Base-by-base conservation (phyloP, 768 basidiomycete species). In the Plicaturopsis crispa region DNA sequence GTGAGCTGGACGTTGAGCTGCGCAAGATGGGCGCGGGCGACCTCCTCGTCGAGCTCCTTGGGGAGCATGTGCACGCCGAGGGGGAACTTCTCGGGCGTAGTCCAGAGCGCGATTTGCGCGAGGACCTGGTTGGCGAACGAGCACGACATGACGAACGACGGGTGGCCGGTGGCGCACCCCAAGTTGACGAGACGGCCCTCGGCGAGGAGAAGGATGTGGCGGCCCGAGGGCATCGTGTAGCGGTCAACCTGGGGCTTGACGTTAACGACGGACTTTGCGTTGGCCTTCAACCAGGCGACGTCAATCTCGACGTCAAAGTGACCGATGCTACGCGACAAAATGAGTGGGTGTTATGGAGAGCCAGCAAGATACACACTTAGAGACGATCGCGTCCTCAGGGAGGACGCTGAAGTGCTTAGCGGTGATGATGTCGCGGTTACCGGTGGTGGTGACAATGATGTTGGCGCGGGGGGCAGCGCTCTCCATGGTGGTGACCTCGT, bases 141-240 rank as follows among this genome's bases (percentile, higher is more conserved):
- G 74, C 93, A 98, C 13, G 94, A 98, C 96, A 99, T 99, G 68
- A 99, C 96, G 66, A 93, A 97, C 31, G 94, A 98, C 24, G 96
- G 94, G 66, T 99, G 94, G 41, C 94, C 94, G 50, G 94, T 98
- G 28, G 91, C 94, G 63, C 54, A 87, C 80, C 94, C 94, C 57
- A 99, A 73, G 78, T 99, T 99, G 57, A 99, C 94, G 47, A 99
- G 87, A 69, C 96, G 94, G 42, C 96, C 96, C 57, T 98, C 92
- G 24, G 96, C 96, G 45, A 99, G 87, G 36, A 99, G 82, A 65
- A 99, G 84, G 67, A 99, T 67, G 72, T 98, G 96, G 43, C 91
- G 87, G 41, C 93, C 94, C 40, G 69, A 79, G 39, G 80, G 52
- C 86, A 91, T 91, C 54, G 90, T 96, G 75, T 68, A 98, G 46